Percentiles rank a stretch among this genome's conserved stretches.
These are phyloP conservation scores for Rhodomyrtus psidioides DNA, from an alignment of 441 rosid genomes.

Conservation along the genomic window DNA sequence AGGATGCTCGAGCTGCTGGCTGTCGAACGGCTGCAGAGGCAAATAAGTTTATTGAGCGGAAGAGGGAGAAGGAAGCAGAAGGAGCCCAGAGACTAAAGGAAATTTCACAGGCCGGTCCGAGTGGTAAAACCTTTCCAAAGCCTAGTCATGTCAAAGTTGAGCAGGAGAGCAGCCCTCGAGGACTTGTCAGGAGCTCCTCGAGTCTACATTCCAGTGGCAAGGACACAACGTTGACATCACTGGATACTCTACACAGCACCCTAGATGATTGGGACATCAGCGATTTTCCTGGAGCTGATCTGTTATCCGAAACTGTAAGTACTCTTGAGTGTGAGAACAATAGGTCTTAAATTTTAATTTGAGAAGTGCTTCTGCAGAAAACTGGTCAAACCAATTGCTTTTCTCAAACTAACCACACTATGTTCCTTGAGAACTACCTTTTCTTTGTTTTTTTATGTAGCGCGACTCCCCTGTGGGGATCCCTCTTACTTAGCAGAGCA, in stretches of 20 bases:
- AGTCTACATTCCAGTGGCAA: constrained; percentile 31
- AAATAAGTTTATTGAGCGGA: constrained; percentile 50
- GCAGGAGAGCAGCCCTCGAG: constrained; percentile 34
- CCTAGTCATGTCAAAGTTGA: constrained; percentile 22
- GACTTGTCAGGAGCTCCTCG: constrained; percentile 22
- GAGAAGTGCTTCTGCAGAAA: not conserved
- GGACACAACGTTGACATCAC: constrained; percentile 27
- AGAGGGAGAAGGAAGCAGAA: constrained; percentile 67
- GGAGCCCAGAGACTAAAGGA: constrained; percentile 41
- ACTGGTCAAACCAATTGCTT: not conserved
- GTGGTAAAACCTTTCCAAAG: constrained; percentile 45
- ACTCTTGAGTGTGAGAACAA: not conserved
- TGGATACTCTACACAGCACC: constrained; percentile 24
- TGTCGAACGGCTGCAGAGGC: constrained; percentile 56
- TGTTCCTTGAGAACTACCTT: not conserved
- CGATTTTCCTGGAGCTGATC: constrained; percentile 63
- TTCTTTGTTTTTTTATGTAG: not conserved
- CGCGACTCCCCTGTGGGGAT: not conserved
- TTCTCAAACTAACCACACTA: not conserved
- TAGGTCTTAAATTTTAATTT: not conserved
- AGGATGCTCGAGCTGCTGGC: constrained; percentile 91
- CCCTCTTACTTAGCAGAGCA: not conserved
- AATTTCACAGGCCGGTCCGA: constrained; percentile 41
- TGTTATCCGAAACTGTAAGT: constrained; percentile 78
- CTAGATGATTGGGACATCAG: constrained; percentile 70